Conservation (phyloP, 768 basidiomycete genomes). For the Mycena vitilis region DNA sequence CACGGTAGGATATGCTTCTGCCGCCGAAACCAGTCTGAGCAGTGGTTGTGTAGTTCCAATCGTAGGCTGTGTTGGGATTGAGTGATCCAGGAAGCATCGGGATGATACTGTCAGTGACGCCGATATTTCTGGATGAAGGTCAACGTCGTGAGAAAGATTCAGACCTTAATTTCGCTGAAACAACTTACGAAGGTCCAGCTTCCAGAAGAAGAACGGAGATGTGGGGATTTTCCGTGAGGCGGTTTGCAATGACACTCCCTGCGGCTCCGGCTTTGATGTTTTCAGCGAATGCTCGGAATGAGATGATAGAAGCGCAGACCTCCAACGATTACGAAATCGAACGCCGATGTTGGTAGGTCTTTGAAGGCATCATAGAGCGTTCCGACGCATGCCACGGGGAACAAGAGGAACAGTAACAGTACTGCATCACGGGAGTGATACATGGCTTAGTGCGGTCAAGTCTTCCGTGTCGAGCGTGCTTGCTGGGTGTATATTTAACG, state of each 20-base stretch:
- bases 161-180: neutral
- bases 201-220: conserved; percentile 21
- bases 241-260: too few relatives aligned
- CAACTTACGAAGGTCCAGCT: conserved; percentile 22
- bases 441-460: neutral
- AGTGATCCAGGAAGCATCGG: conserved; percentile 18
- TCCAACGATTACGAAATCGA: too few relatives aligned
- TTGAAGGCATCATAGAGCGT: too few relatives aligned
- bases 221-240: conserved; percentile 12
- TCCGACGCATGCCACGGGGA: too few relatives aligned
- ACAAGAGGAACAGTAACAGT: too few relatives aligned
- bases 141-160: neutral
- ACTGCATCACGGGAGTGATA: neutral
- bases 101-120: conserved; percentile 16
- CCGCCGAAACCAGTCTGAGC: conserved; percentile 43
- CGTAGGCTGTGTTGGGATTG: conserved; percentile 33
- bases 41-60: conserved; percentile 53
- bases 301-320: too few relatives aligned
- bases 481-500: neutral
- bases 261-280: too few relatives aligned
- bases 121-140: conserved; percentile 11
- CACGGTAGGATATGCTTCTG: conserved; percentile 36
- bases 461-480: neutral
- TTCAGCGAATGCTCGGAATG: too few relatives aligned
- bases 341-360: too few relatives aligned